Evolutionary conservation across 2,329 filamentous ascomycete species (phyloP), one percentile per base, ranked within the genome.

Genomic region (Phaeomoniella chlamydospora): DNA sequence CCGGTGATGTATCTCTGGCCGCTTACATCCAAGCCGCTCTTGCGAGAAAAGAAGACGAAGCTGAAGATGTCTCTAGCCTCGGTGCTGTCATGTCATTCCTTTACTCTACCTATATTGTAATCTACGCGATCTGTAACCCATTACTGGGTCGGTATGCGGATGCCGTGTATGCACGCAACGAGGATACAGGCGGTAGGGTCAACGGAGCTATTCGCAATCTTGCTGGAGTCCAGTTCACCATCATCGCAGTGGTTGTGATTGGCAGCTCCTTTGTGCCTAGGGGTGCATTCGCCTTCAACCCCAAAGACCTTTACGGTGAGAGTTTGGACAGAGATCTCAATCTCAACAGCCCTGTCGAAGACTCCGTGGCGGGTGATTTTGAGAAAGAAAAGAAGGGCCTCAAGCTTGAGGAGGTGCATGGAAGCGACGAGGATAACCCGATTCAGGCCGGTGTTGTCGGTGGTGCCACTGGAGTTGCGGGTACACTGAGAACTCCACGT

Each of bases 41-140:
- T n/a, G 55, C 61, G 1, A 54, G 62, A 15, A 51, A 62, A 16
- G 65, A 68, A 42, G 52, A 52, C 6, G 51, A 61, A 31, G 56
- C 58, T 26, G 54, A 57, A 32, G 59, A 65, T 30, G 62, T 68
- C 2, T 66, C 64, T 2, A 59, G 65, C 0, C 51, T 68, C 2
- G 65, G 62, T 13, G 63, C 65, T 1, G 64, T 69, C 29, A 68
- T 69, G 64, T 61, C 64, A 0, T 66, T 67, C 43, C 51, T 68
- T 4, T 68, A 68, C 47, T 62, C 56, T 4, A 61, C 61, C 5
- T 68, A 68, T 43, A 65, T 69, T 29, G 55, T 65, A 29, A 54
- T 58, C 15, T 67, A 64, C 43, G 62, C 62, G 19, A 58, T 67
- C 33, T 48, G 55, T 14, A 59, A 56, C 4, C 60, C 64, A 0